Percentiles rank a stretch among this genome's conserved stretches.
These are phyloP conservation scores for Candida endomychidarum DNA, from an alignment of 805 yeast genomes.

Conservation along the genomic window DNA sequence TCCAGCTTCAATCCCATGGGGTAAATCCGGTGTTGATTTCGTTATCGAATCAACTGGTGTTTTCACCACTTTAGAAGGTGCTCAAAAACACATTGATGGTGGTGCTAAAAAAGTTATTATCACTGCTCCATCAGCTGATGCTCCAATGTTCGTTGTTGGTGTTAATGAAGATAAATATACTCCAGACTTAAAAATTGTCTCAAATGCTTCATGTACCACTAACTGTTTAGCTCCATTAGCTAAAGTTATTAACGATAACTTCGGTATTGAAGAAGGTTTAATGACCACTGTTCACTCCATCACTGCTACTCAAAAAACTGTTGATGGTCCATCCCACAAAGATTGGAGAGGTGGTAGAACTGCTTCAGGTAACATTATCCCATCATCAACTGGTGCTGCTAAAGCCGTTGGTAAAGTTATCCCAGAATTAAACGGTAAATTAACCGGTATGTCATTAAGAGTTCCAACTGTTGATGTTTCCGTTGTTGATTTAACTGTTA, in stretches of 20 bases:
- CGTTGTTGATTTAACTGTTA: constrained; percentile 88
- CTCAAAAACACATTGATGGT: constrained; percentile 79
- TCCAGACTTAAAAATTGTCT: constrained; percentile 70
- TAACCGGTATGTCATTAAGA: constrained; percentile 92
- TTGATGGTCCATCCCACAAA: constrained; percentile 95
- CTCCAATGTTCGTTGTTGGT: constrained; percentile 94
- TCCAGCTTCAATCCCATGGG: constrained; percentile 90
- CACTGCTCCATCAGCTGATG: constrained; percentile 92
- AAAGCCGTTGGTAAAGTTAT: constrained; percentile 96
- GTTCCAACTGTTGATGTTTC: constrained; percentile 94
- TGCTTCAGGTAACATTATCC: constrained; percentile 92
- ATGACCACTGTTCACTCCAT: constrained; percentile 97
- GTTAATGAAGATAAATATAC: constrained; percentile 82
- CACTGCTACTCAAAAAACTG: constrained; percentile 95
- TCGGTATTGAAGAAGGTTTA: constrained; percentile 87
- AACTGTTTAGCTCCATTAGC: constrained; percentile 95
- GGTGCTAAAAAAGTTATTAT: constrained; percentile 95
- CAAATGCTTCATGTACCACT: constrained; percentile 95
- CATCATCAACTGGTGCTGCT: constrained; percentile 96
- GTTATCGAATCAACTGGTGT: constrained; percentile 95
- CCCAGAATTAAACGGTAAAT: constrained; percentile 87
- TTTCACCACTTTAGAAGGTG: constrained; percentile 80
- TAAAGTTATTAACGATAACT: constrained; percentile 81
- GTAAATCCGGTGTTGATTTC: constrained; percentile 73
- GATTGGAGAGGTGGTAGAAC: constrained; percentile 99